Evolutionary conservation across 108 stramenopile species (phyloP).

Genomic region (Conticribra weissflogii): DNA sequence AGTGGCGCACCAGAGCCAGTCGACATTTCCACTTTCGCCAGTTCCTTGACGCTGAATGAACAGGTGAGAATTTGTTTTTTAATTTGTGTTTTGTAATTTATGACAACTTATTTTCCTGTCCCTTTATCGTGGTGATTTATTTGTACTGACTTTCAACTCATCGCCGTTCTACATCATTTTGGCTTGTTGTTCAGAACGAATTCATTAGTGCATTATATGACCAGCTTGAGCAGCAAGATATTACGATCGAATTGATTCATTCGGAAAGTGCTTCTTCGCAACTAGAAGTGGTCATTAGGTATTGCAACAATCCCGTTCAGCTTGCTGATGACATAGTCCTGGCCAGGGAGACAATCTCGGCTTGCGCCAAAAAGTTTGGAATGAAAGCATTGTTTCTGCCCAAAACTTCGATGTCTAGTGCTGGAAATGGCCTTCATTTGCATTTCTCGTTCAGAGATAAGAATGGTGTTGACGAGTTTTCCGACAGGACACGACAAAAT

Average conservation of each 20-base stretch:
- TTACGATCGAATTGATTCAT: slow-evolving; percentile 71
- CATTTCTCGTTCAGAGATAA: slow-evolving; percentile 70
- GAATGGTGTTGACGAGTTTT: slow-evolving; percentile 39
- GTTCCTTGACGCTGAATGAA: slow-evolving; percentile 66
- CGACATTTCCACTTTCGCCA: slow-evolving; percentile 69
- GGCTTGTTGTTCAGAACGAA: no score
- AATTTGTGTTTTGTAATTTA: no score
- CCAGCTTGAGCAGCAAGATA: slow-evolving; percentile 68
- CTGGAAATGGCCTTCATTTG: slow-evolving; percentile 82
- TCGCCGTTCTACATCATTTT: no score
- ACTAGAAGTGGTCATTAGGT: slow-evolving; percentile 74
- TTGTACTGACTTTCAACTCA: no score
- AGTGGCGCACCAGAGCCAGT: slow-evolving; percentile 44
- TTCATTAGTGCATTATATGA: slow-evolving; percentile 68
- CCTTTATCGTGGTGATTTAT: no score
- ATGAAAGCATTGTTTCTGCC: slow-evolving; percentile 75
- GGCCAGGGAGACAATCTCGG: slow-evolving; percentile 69
- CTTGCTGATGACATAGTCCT: slow-evolving; percentile 73
- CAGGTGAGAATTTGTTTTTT: no score
- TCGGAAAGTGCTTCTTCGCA: slow-evolving; percentile 82
- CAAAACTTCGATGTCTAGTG: slow-evolving; percentile 60
- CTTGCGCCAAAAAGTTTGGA: slow-evolving; percentile 55
- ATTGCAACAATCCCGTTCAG: slow-evolving; percentile 57
- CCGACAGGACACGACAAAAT: slow-evolving; percentile 15
- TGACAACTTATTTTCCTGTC: no score